Percentiles rank a stretch among this genome's conserved stretches.
These are phyloP conservation scores for Auriscalpium vulgare DNA, from an alignment of 768 basidiomycete species.

Conservation along the genomic window DNA sequence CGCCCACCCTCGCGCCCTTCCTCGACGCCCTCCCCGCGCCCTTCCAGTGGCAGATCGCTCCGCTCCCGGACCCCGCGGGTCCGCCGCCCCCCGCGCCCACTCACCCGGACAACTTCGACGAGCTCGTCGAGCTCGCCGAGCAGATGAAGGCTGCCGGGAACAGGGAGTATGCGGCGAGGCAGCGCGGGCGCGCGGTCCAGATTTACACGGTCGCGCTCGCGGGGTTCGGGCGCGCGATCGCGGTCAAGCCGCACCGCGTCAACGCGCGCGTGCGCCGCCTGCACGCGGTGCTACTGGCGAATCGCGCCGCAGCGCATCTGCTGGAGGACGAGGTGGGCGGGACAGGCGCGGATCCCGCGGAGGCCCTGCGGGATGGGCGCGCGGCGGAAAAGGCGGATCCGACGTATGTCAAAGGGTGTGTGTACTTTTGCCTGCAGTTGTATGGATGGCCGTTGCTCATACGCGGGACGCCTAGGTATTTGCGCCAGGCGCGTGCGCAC, in stretches of 20 bases:
- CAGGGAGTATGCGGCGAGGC: not conserved
- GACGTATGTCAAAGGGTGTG: too few relatives aligned
- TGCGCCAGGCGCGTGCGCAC: too few relatives aligned
- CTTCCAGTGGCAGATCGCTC: not conserved
- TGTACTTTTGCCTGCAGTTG: too few relatives aligned
- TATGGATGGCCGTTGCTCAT: too few relatives aligned
- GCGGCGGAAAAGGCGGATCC: too few relatives aligned
- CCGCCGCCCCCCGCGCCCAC: not conserved
- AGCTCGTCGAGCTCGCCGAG: not conserved
- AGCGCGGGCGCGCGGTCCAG: not conserved
- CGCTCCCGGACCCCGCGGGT: not conserved
- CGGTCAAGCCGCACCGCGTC: not conserved
- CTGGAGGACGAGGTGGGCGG: not conserved
- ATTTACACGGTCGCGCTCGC: not conserved
- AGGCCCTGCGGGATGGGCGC: too few relatives aligned
- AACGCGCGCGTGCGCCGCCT: not conserved
- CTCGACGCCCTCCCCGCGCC: not conserved
- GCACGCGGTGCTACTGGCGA: not conserved
- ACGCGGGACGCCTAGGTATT: too few relatives aligned
- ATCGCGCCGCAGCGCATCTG: not conserved
- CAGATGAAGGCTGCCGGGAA: not conserved
- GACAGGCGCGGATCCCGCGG: too few relatives aligned
- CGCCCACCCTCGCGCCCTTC: not conserved
- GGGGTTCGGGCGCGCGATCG: not conserved
- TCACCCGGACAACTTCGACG: not conserved